These are phyloP conservation scores for Syzygium aqueum DNA, from an alignment of 345 rosid genomes.

Conservation along the genomic window DNA sequence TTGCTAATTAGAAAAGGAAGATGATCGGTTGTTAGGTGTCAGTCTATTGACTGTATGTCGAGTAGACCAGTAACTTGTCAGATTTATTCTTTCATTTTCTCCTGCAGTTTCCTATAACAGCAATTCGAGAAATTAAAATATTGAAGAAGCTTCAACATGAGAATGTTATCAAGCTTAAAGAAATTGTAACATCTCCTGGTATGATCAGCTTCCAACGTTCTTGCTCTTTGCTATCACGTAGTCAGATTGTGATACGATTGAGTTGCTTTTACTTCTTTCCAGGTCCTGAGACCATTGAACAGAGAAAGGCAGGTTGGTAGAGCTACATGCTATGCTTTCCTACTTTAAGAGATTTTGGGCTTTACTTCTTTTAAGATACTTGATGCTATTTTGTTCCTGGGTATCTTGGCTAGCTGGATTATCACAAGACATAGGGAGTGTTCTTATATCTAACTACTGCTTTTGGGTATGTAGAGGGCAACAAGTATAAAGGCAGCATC, in stretches of 20 bases:
- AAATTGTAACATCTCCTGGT: constrained; percentile 76
- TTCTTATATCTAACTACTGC: background rate
- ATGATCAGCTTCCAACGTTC: background rate
- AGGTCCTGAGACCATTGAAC: constrained; percentile 90
- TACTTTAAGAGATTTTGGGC: background rate
- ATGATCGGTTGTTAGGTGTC: background rate
- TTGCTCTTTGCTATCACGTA: background rate
- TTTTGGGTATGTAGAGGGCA: constrained; percentile 43
- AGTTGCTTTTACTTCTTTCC: background rate
- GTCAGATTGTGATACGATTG: background rate
- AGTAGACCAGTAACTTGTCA: background rate
- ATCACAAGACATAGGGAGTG: background rate
- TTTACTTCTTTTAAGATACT: background rate
- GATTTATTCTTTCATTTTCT: background rate
- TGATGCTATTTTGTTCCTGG: background rate
- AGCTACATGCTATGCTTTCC: background rate
- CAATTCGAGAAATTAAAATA: constrained; percentile 75
- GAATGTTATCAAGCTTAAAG: constrained; percentile 62
- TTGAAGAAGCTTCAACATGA: constrained; percentile 67
- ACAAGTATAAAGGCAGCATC: constrained; percentile 89
- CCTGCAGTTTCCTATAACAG: constrained; percentile 66
- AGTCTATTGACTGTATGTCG: background rate
- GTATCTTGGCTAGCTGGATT: background rate
- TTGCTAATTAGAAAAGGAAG: background rate
- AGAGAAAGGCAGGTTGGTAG: constrained; percentile 66